Evolutionary conservation across 2,329 filamentous ascomycete genomes (phyloP).

Genomic region (Botrytis sinoallii): DNA sequence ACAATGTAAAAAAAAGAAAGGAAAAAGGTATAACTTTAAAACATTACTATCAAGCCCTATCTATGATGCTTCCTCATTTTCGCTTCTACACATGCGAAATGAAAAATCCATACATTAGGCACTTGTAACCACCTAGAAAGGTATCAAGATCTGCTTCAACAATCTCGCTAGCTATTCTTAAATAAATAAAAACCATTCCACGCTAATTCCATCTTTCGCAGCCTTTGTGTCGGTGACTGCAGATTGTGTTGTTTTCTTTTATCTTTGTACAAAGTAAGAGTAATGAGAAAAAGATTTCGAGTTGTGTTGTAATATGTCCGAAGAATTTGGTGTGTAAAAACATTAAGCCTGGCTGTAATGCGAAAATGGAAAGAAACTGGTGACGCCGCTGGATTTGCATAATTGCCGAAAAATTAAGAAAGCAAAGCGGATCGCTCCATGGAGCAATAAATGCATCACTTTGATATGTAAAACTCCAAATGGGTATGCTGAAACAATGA

Average conservation of each 20-base stretch:
- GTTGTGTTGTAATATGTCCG: slow-evolving; percentile 4
- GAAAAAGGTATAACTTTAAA: neutral
- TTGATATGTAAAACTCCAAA: slow-evolving; percentile 28
- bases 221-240: slow-evolving; percentile 15
- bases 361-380: slow-evolving; percentile 10
- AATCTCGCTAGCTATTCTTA: neutral
- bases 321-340: slow-evolving; percentile 16
- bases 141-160: neutral
- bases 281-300: slow-evolving; percentile 8
- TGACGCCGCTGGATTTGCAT: slow-evolving; percentile 5
- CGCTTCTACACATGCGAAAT: neutral
- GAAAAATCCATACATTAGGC: slow-evolving; percentile 6
- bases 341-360: slow-evolving; percentile 19
- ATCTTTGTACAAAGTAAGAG: slow-evolving; percentile 16
- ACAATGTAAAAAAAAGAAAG: neutral
- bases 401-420: slow-evolving; percentile 10
- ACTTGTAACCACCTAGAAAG: neutral
- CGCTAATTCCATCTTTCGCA: slow-evolving; percentile 11
- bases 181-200: neutral
- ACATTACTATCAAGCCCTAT: slow-evolving; percentile 3
- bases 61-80: neutral
- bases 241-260: slow-evolving; percentile 12
- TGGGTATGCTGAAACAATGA: slow-evolving; percentile 32
- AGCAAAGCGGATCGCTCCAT: slow-evolving; percentile 16
- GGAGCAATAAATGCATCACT: slow-evolving; percentile 9